These are phyloP conservation scores for Lentinula raphanica DNA, from an alignment of 768 basidiomycete species.

Conservation along the genomic window DNA sequence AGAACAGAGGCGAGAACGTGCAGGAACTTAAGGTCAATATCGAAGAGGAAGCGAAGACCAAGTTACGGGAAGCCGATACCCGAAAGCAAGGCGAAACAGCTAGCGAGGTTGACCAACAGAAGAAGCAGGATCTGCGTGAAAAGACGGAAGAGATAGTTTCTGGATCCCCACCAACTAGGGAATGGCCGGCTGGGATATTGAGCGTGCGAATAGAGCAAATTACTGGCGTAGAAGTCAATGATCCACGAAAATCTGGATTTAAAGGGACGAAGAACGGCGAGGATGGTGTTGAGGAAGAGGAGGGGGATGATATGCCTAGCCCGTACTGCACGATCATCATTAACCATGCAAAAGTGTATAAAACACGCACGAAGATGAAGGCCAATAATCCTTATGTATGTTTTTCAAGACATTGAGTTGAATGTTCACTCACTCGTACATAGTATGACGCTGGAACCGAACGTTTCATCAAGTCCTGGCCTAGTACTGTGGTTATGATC, in stretches of 20 bases:
- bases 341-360: constrained; percentile 40
- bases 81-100: constrained; percentile 21
- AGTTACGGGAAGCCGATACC: constrained; percentile 1
- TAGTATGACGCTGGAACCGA: constrained; percentile 64
- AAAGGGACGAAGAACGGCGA: constrained; percentile 52
- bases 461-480: constrained; percentile 62
- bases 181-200: constrained; percentile 65
- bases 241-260: constrained; percentile 48
- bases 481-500: constrained; percentile 52
- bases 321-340: constrained; percentile 50
- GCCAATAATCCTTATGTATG: constrained; percentile 39
- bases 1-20: constrained; percentile 23
- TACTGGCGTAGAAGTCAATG: constrained; percentile 55
- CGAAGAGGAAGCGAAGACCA: constrained; percentile 36
- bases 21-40: constrained; percentile 20
- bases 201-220: constrained; percentile 64
- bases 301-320: constrained; percentile 57
- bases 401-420: constrained; percentile 1
- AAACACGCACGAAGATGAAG: constrained; percentile 43
- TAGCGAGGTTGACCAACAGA: constrained; percentile 27
- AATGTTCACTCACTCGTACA: background rate
- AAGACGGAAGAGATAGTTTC: constrained; percentile 33
- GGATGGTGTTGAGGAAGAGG: constrained; percentile 49
- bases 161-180: constrained; percentile 46
- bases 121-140: constrained; percentile 29